Conservation (phyloP, 108 stramenopile species). For the Pseudonitzschia multistriata region DNA sequence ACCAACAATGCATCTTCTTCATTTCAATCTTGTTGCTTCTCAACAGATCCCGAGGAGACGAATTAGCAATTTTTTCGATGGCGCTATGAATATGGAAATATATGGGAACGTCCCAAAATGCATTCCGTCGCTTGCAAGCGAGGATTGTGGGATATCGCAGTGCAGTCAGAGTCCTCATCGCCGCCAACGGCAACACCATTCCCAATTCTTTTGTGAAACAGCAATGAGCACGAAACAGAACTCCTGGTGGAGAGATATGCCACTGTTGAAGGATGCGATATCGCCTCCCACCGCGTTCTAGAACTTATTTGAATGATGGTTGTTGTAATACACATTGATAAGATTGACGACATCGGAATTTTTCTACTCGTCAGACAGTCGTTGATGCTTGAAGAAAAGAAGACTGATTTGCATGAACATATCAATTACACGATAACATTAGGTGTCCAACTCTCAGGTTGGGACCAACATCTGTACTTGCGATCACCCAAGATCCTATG, state of each 20-base stretch:
- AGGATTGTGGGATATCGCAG: not conserved
- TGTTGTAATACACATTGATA: no score
- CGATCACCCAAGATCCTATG: no score
- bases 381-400: no score
- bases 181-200: not conserved
- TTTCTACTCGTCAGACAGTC: no score
- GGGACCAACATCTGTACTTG: no score
- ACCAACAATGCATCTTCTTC: not conserved
- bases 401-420: no score
- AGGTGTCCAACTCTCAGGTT: no score
- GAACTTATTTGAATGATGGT: not conserved
- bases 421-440: no score
- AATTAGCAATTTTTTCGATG: not conserved
- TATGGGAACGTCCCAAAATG: not conserved
- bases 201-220: not conserved
- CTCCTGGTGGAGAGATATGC: not conserved
- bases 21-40: not conserved
- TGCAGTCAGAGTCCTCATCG: not conserved
- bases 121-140: not conserved
- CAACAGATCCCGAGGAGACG: not conserved
- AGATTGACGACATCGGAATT: no score
- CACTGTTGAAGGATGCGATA: constrained; percentile 3
- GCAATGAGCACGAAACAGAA: not conserved
- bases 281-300: not conserved
- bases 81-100: not conserved